A percentile compares a stretch with the other conserved stretches of the same genome.
phyloP scores from a whole-genome alignment of 2,329 filamentous ascomycete genomes.

The Paraphaeosphaeria minitans region DNA sequence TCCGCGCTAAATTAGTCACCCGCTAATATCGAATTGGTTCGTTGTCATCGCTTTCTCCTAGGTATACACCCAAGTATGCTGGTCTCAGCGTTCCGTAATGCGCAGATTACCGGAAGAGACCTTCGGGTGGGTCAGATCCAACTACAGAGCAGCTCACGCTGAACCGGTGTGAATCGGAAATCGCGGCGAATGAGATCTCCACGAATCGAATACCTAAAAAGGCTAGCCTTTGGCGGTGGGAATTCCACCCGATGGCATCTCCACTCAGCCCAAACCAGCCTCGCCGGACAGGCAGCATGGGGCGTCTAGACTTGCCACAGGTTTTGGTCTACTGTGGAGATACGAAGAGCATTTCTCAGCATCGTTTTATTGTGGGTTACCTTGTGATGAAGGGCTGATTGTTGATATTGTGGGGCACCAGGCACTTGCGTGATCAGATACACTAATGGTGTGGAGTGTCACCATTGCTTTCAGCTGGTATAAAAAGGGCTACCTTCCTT shows the following conservation, averaged over 20 bases:
- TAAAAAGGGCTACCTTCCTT: neutral
- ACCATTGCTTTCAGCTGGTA: neutral
- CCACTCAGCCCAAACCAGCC: neutral
- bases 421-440: neutral
- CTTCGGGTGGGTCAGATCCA: neutral
- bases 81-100: neutral
- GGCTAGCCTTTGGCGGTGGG: slow-evolving; percentile 1
- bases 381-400: neutral
- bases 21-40: neutral
- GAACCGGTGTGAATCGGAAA: neutral
- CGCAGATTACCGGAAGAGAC: neutral
- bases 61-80: neutral
- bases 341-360: slow-evolving; percentile 3
- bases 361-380: neutral
- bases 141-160: neutral
- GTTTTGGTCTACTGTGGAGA: neutral
- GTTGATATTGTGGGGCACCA: neutral
- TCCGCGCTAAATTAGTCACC: slow-evolving; percentile 2
- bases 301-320: neutral
- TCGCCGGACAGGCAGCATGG: neutral
- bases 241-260: neutral
- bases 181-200: neutral
- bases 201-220: slow-evolving; percentile 4
- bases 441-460: neutral
- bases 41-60: neutral